Evolutionary conservation across 2,329 filamentous ascomycete species (phyloP).

Genomic region (Pseudogymnoascus sp.): DNA sequence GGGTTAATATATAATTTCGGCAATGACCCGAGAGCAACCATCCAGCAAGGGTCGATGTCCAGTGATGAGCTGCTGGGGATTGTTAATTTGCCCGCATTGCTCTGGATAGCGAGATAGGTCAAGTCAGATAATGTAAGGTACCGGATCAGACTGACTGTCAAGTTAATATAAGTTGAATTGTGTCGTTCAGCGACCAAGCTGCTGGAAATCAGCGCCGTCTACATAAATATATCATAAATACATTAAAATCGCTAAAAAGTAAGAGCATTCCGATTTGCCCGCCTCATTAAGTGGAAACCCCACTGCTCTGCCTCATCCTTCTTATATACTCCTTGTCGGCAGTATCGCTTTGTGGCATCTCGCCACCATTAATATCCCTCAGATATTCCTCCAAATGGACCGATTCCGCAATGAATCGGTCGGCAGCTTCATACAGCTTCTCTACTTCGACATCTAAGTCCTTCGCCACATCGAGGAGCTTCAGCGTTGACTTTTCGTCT

Average conservation of each 20-base stretch:
- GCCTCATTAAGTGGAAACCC: neutral
- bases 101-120: neutral
- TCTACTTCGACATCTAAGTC: neutral
- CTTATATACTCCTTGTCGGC: conserved; percentile 1
- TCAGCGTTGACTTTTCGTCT: neutral
- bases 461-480: conserved; percentile 4
- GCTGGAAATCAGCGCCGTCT: neutral
- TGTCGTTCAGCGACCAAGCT: neutral
- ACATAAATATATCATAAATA: conserved; percentile 2
- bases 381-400: neutral
- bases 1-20: conserved; percentile 7
- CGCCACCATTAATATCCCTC: neutral
- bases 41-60: neutral
- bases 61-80: neutral
- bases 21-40: neutral
- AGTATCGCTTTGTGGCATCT: neutral
- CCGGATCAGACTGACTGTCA: neutral
- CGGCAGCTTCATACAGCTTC: neutral
- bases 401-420: neutral
- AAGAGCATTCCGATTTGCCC: neutral
- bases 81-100: neutral
- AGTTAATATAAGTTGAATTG: conserved; percentile 6
- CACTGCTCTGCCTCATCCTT: neutral
- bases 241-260: neutral
- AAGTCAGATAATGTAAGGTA: neutral